Percentiles rank a stretch among this genome's conserved stretches.
These are phyloP conservation scores for Obelidium mucronatum DNA, from an alignment of 192 early-diverging fungal species.

Conservation along the genomic window DNA sequence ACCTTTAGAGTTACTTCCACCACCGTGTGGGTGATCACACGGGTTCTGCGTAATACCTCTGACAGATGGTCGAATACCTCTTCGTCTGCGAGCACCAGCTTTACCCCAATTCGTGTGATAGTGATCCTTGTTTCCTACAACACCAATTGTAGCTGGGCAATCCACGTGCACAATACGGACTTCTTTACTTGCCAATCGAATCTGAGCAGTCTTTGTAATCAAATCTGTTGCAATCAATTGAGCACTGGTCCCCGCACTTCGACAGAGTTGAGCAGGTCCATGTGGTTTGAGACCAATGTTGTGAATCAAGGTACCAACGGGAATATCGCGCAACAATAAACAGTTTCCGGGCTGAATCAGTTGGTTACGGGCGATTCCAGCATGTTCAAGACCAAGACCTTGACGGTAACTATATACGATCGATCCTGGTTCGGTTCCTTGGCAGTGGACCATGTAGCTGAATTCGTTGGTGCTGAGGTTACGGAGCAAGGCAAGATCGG, in stretches of 20 bases:
- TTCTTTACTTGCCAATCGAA: slow-evolving; percentile 87
- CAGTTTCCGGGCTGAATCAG: slow-evolving; percentile 87
- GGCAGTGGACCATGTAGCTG: slow-evolving; percentile 87
- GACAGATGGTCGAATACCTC: slow-evolving; percentile 90
- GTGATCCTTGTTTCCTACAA: slow-evolving; percentile 89
- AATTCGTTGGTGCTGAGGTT: slow-evolving; percentile 78
- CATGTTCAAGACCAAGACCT: slow-evolving; percentile 33
- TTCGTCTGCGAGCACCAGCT: slow-evolving; percentile 82
- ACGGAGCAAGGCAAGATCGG: slow-evolving; percentile 84
- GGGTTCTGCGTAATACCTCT: slow-evolving; percentile 97
- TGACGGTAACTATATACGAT: slow-evolving; percentile 71
- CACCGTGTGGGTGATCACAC: slow-evolving; percentile 96
- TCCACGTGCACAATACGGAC: slow-evolving; percentile 84
- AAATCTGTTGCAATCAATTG: slow-evolving; percentile 82
- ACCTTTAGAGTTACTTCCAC: slow-evolving; percentile 95
- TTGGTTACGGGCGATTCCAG: slow-evolving; percentile 46
- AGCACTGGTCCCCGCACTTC: slow-evolving; percentile 88
- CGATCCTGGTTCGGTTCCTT: slow-evolving; percentile 76
- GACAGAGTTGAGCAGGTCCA: slow-evolving; percentile 78
- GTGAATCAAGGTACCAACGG: slow-evolving; percentile 90
- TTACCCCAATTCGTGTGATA: slow-evolving; percentile 87
- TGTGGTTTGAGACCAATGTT: slow-evolving; percentile 81
- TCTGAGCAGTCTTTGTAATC: slow-evolving; percentile 77
- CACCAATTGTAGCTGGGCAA: slow-evolving; percentile 76
- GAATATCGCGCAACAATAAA: slow-evolving; percentile 87